Base-by-base conservation (phyloP, 2,329 filamentous ascomycete genomes). In the Chaetomium strumarium region DNA sequence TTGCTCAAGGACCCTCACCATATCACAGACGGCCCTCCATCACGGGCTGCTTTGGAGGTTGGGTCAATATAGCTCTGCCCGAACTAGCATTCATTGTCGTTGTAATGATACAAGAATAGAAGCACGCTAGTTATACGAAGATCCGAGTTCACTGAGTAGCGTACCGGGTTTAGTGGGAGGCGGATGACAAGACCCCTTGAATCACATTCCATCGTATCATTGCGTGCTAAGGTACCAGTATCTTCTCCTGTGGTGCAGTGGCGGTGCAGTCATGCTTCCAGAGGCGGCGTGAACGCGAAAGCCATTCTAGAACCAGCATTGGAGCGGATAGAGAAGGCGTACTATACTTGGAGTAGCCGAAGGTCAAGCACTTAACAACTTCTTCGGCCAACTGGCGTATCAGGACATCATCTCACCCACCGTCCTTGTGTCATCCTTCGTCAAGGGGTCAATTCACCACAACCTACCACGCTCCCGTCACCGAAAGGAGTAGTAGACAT, bases 41-140 rank as follows among this genome's bases (percentile, higher is more conserved):
- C 31, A 45, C 31, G 29, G 40, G 46, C 40, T 30, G 40, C 40
- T 11, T 43, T 39, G 19, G 14, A 10, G 12, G 36, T 14, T 16
- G 20, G 19, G 39, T 29, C 33, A 37, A 38, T 49, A 49, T 49
- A 19, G 24, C 7, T 37, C 20, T 14, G 3, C 34, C n/a, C n/a
- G 34, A 30, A 14, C 16, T 20, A 16, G 0, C 20, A 13, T 33
- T 36, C 8, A 44, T 20, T 20, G 16, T 40, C 37, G 37, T 33
- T 29, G 16, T 33, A 16, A 6, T 19, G n/a, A 14, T 47, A 50
- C 53, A 51, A 52, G 52, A 59, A 59, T 59, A 59, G 57, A 39
- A 57, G 57, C 53, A 48, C 3, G 1, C 14, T 24, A 24, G 24
- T 24, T 43, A 56, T 49, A 57, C 54, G 47, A 53, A 24, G 30